phyloP scores from a whole-genome alignment of 2,329 filamentous ascomycete species.

The Neocatenulostroma microsporum region DNA sequence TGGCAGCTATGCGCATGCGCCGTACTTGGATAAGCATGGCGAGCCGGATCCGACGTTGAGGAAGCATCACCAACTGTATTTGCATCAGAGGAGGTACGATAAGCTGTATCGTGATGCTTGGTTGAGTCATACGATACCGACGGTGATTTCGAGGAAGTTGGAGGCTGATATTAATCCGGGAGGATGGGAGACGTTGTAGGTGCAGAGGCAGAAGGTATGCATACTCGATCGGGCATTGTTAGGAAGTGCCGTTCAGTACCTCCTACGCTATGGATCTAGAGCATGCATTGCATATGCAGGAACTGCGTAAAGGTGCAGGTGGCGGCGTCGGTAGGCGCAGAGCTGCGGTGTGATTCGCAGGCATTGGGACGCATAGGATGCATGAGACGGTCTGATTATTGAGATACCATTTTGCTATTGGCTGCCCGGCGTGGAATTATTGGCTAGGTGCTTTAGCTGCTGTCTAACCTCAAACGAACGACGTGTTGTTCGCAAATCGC shows the following conservation, averaged over 20 bases:
- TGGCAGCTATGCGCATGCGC: slow-evolving; percentile 78
- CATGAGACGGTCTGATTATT: no score
- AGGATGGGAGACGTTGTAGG: slow-evolving; percentile 78
- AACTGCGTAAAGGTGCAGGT: no score
- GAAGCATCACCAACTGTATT: slow-evolving; percentile 77
- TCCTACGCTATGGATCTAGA: no score
- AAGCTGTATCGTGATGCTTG: slow-evolving; percentile 76
- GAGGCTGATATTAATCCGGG: slow-evolving; percentile 96
- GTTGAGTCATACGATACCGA: slow-evolving; percentile 79
- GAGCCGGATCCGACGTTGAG: slow-evolving; percentile 86
- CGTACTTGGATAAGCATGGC: slow-evolving; percentile 92
- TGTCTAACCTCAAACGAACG: no score
- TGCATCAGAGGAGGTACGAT: slow-evolving; percentile 93
- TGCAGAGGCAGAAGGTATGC: no score
- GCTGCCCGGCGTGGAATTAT: slow-evolving; percentile 1
- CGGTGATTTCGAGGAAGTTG: slow-evolving; percentile 78
- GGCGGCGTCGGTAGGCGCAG: no score
- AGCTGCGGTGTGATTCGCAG: no score
- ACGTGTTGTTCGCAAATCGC: no score
- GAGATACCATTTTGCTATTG: neutral
- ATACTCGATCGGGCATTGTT: no score
- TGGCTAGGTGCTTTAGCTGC: neutral
- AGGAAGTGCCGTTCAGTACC: no score
- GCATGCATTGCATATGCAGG: no score
- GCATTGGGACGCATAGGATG: no score